phyloP scores from a whole-genome alignment of 2,329 filamentous ascomycete genomes.

The Botrytis sinoallii region DNA sequence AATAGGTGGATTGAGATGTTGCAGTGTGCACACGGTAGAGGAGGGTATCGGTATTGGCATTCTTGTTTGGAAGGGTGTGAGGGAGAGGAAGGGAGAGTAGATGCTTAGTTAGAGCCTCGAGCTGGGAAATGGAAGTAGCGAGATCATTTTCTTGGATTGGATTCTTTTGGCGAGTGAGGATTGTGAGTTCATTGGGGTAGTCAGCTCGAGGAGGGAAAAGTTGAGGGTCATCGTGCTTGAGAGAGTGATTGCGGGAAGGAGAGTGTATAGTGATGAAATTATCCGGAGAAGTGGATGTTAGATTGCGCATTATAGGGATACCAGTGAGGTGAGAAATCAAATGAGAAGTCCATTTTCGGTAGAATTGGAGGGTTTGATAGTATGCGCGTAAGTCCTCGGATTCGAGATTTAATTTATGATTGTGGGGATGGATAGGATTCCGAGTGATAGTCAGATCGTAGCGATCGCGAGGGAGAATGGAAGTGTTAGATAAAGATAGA shows the following conservation, averaged over 20 bases:
- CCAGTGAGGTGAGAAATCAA: not conserved
- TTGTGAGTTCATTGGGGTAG: not conserved
- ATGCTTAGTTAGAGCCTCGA: not conserved
- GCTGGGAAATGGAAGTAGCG: too few relatives aligned
- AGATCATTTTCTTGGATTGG: not conserved
- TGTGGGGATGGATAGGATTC: not conserved
- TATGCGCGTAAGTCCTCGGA: not conserved
- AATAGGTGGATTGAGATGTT: not conserved
- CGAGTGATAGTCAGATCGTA: not conserved
- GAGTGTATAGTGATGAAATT: not conserved
- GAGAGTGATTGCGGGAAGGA: not conserved
- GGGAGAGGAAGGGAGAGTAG: not conserved
- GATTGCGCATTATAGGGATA: not conserved
- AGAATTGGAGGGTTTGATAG: not conserved
- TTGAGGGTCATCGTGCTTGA: too few relatives aligned
- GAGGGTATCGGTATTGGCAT: not conserved
- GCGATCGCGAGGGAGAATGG: not conserved
- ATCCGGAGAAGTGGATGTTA: not conserved
- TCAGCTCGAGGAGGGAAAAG: not conserved
- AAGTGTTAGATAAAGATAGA: too few relatives aligned
- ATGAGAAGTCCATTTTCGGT: conserved; percentile 6
- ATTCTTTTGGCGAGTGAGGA: not conserved
- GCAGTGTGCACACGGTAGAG: not conserved
- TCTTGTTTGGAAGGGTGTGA: accelerated
- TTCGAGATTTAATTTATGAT: not conserved